A percentile compares a stretch with the other conserved stretches of the same genome.
These are phyloP conservation scores for Alternaria atra DNA, from an alignment of 2,329 filamentous ascomycete genomes.

Conservation along the genomic window DNA sequence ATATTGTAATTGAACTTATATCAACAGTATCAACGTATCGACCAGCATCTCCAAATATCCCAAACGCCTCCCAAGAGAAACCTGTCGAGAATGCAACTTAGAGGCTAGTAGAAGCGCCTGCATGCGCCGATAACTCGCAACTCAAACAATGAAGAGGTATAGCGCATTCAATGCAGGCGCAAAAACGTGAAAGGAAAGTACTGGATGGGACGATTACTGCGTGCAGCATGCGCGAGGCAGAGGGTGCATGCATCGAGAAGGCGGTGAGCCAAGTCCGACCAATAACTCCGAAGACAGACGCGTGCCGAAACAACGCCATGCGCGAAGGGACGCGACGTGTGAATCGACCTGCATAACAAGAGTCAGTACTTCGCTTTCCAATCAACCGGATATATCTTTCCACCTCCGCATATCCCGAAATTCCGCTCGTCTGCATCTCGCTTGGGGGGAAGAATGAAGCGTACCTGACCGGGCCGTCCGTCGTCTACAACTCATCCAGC, in stretches of 20 bases:
- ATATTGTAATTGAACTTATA: neutral
- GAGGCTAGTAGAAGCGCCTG: neutral
- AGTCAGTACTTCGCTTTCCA: conserved; percentile 11
- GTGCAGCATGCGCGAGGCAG: neutral
- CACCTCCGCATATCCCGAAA: neutral
- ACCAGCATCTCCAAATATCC: neutral
- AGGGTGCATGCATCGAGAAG: neutral
- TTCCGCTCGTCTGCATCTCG: neutral
- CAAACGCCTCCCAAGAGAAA: conserved; percentile 4
- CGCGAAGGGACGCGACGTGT: conserved; percentile 6
- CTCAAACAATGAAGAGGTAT: neutral
- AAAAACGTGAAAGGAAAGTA: neutral
- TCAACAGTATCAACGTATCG: neutral
- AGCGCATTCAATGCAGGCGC: neutral
- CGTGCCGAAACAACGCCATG: neutral
- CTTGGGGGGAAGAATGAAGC: conserved; percentile 9
- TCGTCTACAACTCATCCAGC: conserved; percentile 50
- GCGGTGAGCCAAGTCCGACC: conserved; percentile 14
- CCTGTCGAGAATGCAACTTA: neutral
- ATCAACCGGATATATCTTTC: neutral
- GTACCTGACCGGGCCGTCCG: neutral
- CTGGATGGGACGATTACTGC: neutral
- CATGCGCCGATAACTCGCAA: conserved; percentile 7
- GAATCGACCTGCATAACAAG: conserved; percentile 16
- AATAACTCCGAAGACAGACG: conserved; percentile 10